A percentile compares a stretch with the other conserved stretches of the same genome.
Evolutionary conservation across 129 eudicot genomes (phyloP).

Genomic region (Helianthus tuberosus): DNA sequence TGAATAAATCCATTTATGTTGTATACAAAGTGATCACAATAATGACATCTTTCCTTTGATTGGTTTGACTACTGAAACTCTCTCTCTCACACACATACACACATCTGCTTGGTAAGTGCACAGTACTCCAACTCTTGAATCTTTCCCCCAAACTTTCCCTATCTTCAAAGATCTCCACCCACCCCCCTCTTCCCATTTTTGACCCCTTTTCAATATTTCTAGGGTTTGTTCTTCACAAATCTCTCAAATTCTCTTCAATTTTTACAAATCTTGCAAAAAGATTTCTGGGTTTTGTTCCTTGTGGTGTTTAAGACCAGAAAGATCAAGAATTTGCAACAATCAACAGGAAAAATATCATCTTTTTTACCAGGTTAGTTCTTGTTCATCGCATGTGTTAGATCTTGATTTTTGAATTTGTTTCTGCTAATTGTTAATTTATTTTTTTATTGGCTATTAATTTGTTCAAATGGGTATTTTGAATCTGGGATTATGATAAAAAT

Average conservation of each 20-base stretch:
- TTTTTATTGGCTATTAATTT: not conserved
- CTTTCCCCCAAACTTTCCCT: constrained; percentile 25
- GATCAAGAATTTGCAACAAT: constrained; percentile 27
- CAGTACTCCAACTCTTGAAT: constrained; percentile 25
- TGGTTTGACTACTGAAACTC: constrained; percentile 72
- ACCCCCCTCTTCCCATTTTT: constrained; percentile 34
- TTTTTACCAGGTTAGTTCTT: constrained; percentile 37
- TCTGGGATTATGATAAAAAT: constrained; percentile 33
- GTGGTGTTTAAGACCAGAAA: constrained; percentile 17
- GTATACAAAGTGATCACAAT: constrained; percentile 43
- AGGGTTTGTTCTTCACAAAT: constrained; percentile 43
- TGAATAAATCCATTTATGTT: constrained; percentile 44
- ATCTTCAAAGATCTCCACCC: constrained; percentile 36
- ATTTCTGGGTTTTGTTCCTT: constrained; percentile 31
- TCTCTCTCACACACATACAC: constrained; percentile 19
- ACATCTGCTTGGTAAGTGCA: constrained; percentile 35
- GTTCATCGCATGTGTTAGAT: constrained; percentile 27
- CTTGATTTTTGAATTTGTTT: constrained; percentile 26
- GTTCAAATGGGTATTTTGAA: constrained; percentile 28
- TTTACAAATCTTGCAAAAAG: not conserved
- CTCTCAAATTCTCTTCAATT: constrained; percentile 18
- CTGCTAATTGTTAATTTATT: not conserved
- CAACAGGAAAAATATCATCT: constrained; percentile 16
- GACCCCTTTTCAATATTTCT: constrained; percentile 35
- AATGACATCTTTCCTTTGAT: constrained; percentile 49